These are phyloP conservation scores for Thymus quinquecostatus DNA, from an alignment of 257 asterid genomes.

Conservation along the genomic window DNA sequence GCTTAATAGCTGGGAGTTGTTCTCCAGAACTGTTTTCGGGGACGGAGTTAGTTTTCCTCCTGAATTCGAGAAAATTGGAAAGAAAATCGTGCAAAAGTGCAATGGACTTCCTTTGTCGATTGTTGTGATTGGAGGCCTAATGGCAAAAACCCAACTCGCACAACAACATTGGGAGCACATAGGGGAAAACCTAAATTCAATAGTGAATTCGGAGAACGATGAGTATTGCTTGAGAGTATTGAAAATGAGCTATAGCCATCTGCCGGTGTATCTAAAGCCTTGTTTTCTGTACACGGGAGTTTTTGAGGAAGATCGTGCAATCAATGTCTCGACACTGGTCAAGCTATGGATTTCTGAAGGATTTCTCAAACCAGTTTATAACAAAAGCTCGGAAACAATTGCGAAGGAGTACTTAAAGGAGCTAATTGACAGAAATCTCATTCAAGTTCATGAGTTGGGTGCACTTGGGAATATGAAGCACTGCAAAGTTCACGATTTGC, in stretches of 20 bases:
- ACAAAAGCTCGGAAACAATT: conserved; percentile 17
- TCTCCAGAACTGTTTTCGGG: too few relatives aligned
- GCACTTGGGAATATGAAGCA: not conserved
- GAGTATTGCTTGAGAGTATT: too few relatives aligned
- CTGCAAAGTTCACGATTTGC: conserved; percentile 18
- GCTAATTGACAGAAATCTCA: conserved; percentile 29
- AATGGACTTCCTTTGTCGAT: not conserved
- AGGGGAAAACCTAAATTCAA: too few relatives aligned
- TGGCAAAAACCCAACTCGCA: not conserved
- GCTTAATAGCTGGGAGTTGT: too few relatives aligned
- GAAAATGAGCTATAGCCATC: too few relatives aligned
- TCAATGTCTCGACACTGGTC: conserved; percentile 13
- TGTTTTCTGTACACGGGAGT: not conserved
- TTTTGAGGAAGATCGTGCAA: conserved; percentile 15
- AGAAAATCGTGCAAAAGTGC: too few relatives aligned
- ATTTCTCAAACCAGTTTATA: conserved; percentile 10
- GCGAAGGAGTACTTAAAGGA: conserved; percentile 5
- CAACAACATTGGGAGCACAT: not conserved
- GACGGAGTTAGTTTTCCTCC: too few relatives aligned
- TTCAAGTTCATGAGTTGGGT: not conserved
- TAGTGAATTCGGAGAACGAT: too few relatives aligned
- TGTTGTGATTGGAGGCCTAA: not conserved
- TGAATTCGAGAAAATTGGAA: too few relatives aligned
- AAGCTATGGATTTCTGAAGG: conserved; percentile 33
- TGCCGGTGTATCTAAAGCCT: too few relatives aligned